phyloP scores from a whole-genome alignment of 768 basidiomycete species.

The Rhizopogon rudus region DNA sequence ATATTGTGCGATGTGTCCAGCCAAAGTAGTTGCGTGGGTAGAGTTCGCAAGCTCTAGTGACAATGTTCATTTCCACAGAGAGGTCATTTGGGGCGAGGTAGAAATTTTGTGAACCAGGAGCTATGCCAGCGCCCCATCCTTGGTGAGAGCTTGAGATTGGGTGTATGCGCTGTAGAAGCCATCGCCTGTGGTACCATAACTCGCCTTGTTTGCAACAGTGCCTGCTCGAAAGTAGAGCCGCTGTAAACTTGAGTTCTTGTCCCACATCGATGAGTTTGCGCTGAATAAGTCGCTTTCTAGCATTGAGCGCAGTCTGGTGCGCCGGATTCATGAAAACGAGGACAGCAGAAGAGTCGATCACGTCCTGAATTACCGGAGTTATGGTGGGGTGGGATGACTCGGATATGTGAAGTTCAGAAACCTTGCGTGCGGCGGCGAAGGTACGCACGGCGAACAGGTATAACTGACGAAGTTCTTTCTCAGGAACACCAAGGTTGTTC shows the following conservation, averaged over 20 bases:
- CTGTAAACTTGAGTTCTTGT: constrained; percentile 44
- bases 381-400: constrained; percentile 3
- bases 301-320: constrained; percentile 63
- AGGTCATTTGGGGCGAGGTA: constrained; percentile 32
- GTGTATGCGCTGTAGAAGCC: constrained; percentile 45
- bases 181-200: constrained; percentile 67
- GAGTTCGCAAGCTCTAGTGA: constrained; percentile 46
- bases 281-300: constrained; percentile 49
- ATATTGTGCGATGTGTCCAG: constrained; percentile 58
- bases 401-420: not conserved
- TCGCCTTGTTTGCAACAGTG: constrained; percentile 62
- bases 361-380: constrained; percentile 9
- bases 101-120: constrained; percentile 7
- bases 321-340: constrained; percentile 66
- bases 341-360: constrained; percentile 36
- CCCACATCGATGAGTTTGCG: constrained; percentile 29
- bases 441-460: constrained; percentile 42
- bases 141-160: constrained; percentile 1
- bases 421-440: constrained; percentile 26
- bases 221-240: constrained; percentile 44
- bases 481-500: constrained; percentile 60
- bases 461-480: constrained; percentile 46
- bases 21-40: constrained; percentile 75
- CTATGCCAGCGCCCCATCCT: not conserved
- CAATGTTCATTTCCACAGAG: constrained; percentile 43